Conservation (phyloP, 345 rosid genomes). For the Syzygium aqueum region DNA sequence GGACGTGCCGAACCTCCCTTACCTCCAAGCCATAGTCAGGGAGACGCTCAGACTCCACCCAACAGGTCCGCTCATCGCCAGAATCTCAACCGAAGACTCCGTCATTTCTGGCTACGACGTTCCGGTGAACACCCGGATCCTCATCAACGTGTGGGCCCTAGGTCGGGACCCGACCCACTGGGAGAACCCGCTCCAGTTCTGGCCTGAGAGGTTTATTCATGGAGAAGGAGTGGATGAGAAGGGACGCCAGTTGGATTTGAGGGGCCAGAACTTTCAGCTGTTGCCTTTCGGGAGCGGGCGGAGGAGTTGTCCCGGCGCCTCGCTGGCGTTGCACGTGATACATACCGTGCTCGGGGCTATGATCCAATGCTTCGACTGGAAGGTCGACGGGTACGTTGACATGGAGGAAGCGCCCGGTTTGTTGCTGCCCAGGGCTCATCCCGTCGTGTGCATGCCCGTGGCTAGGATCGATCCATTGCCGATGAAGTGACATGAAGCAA, state of each 20-base stretch:
- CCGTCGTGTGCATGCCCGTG: slow-evolving; percentile 22
- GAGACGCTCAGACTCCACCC: slow-evolving; percentile 76
- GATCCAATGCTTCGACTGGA: slow-evolving; percentile 36
- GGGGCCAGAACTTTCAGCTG: slow-evolving; percentile 29
- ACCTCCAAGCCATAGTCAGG: slow-evolving; percentile 51
- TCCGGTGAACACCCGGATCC: slow-evolving; percentile 42
- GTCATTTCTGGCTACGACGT: slow-evolving; percentile 25
- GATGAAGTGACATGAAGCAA: neutral
- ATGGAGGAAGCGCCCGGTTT: slow-evolving; percentile 29
- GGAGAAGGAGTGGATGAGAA: slow-evolving; percentile 17
- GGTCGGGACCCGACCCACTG: slow-evolving; percentile 43
- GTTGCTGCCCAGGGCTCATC: slow-evolving; percentile 19
- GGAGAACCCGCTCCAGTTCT: slow-evolving; percentile 46
- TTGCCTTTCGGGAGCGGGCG: slow-evolving; percentile 36
- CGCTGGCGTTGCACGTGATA: slow-evolving; percentile 23
- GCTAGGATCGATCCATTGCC: slow-evolving; percentile 13
- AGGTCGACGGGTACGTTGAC: slow-evolving; percentile 3
- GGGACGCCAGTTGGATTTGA: slow-evolving; percentile 21
- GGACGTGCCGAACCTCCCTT: slow-evolving; percentile 46
- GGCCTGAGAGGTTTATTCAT: slow-evolving; percentile 51
- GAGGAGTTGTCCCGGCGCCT: slow-evolving; percentile 37
- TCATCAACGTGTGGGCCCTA: slow-evolving; percentile 45
- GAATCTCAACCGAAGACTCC: slow-evolving; percentile 39
- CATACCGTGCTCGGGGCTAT: slow-evolving; percentile 20
- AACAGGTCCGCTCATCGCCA: slow-evolving; percentile 37